Conservation (phyloP, 495 filamentous ascomycete species). For the Hypoxylon cercidicola region DNA sequence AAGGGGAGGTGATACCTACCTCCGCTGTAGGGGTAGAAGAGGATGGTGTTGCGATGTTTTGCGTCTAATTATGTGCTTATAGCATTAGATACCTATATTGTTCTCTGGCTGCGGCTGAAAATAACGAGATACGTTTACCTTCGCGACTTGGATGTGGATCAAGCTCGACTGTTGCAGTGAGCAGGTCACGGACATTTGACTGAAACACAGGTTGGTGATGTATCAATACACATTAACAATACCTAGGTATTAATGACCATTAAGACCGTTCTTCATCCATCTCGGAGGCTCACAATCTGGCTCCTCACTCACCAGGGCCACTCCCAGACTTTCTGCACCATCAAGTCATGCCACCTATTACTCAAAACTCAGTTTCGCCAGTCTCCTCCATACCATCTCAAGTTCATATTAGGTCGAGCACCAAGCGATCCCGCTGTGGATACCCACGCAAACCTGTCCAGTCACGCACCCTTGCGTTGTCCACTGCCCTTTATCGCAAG, state of each 20-base stretch:
- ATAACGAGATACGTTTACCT: conserved; percentile 15
- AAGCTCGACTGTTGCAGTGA: too few relatives aligned
- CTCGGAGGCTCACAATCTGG: not conserved
- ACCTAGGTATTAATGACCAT: conserved; percentile 8
- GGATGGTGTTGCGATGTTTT: not conserved
- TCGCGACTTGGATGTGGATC: not conserved
- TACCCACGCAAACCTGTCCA: not conserved
- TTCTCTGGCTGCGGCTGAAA: not conserved
- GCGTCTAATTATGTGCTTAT: conserved; percentile 5
- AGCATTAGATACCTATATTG: not conserved
- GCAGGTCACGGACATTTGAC: too few relatives aligned
- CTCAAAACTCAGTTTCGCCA: not conserved
- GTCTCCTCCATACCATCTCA: not conserved
- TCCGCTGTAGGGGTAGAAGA: not conserved
- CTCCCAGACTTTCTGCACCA: not conserved
- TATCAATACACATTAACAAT: conserved; percentile 29
- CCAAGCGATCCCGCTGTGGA: conserved; percentile 11
- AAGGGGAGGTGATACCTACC: not conserved
- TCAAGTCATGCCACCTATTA: not conserved
- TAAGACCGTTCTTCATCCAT: not conserved
- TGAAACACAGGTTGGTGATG: not conserved
- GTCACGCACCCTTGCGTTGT: not conserved
- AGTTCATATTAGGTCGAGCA: not conserved
- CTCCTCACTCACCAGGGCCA: not conserved
- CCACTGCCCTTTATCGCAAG: not conserved